These are phyloP conservation scores for Fomitopsis serialis DNA, from an alignment of 768 basidiomycete genomes.

Conservation along the genomic window DNA sequence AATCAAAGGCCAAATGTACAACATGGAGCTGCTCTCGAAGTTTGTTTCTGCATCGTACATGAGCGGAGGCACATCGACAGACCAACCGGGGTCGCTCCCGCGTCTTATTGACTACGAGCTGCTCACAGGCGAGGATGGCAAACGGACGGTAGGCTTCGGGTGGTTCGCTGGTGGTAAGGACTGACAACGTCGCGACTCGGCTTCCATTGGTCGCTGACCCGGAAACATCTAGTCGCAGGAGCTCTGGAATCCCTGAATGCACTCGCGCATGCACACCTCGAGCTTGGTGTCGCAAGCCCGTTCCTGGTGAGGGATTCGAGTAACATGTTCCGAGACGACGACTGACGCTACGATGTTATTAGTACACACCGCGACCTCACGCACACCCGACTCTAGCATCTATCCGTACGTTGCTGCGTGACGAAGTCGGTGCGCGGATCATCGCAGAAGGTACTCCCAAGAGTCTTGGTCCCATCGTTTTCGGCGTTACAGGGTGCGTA, in stretches of 20 bases:
- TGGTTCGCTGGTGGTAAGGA: constrained; percentile 88
- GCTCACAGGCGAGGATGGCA: constrained; percentile 54
- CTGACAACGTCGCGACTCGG: no score
- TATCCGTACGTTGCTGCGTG: constrained; percentile 49
- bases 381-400: constrained; percentile 53
- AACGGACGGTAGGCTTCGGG: constrained; percentile 85
- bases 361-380: constrained; percentile 81
- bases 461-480: constrained; percentile 70
- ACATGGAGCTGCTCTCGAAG: constrained; percentile 67
- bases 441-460: constrained; percentile 50
- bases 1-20: constrained; percentile 82
- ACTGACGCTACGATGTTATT: background rate
- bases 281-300: constrained; percentile 75
- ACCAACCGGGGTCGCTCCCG: constrained; percentile 26
- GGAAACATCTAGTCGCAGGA: constrained; percentile 59
- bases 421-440: constrained; percentile 52
- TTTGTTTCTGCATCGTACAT: constrained; percentile 34
- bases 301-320: constrained; percentile 54
- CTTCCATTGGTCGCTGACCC: background rate
- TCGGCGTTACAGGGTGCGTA: constrained; percentile 80
- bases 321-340: background rate
- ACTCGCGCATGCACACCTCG: constrained; percentile 74
- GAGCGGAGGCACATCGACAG: background rate
- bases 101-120: constrained; percentile 84
- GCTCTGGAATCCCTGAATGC: constrained; percentile 76